Base-by-base conservation (phyloP, 768 basidiomycete genomes). In the Mycena albidolilacea region DNA sequence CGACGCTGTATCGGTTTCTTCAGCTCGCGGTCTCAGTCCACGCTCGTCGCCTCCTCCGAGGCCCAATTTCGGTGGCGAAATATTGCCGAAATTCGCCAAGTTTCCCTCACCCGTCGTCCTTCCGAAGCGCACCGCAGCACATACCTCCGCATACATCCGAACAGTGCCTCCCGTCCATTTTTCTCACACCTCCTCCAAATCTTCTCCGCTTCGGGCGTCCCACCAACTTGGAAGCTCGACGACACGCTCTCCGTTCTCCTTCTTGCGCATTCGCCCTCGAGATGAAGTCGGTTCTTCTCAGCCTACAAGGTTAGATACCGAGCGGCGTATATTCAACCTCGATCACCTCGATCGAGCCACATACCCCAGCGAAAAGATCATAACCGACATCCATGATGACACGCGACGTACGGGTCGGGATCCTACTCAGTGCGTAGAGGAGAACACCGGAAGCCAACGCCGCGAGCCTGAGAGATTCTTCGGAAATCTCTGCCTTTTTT, bases 401-500 rank as follows among this genome's bases (percentile, higher is more conserved):
- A 17, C 14, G 1, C 41, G 23, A 15, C 21, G 14, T 38, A 14
- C 52, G 9, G 38, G 30, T 3, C 43, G 38, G 17, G 30, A 39
- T 21, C 37, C 2, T 38, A 5, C 11, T 14, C 23, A 23, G 23
- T 23, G 23, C 23, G 57, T 10, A 38, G 41, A 37, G 15, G 64
- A 15, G 30, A 41, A 30, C 15, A 19, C 19, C 15, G n/a, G 48
- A 19, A 12, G 6, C 21, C 30, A 43, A 1, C 30, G 38, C 41
- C 8, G 5, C 15, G 37, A 9, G 11, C 44, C 17, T 6, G 50
- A 55, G 38, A 55, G 41, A 38, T 72, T 67, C 39, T 72, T 72
- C 30, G 71, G 64, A 11, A 60, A 72, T 14, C 39, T 72, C n/a
- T 67, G 64, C 48, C 71, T 72, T 35, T 72, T 72, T 30, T 38